These are phyloP conservation scores for Fagus crenata DNA, from an alignment of 306 rosid genomes.

Conservation along the genomic window DNA sequence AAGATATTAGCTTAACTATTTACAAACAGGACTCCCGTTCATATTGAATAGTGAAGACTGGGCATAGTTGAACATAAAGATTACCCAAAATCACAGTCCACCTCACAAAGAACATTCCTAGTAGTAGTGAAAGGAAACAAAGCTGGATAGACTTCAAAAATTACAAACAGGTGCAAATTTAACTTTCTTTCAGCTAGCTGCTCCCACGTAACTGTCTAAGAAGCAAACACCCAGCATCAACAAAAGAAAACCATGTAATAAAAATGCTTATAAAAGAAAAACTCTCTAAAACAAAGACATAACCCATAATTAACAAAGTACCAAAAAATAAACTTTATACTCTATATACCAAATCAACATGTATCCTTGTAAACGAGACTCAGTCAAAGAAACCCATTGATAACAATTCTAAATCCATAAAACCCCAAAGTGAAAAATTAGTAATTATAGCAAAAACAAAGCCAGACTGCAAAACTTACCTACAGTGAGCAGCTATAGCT, in stretches of 20 bases:
- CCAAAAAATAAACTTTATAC: too few relatives aligned
- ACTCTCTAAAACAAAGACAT: not conserved
- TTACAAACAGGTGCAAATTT: not conserved
- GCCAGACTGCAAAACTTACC: constrained; percentile 35
- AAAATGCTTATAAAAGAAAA: not conserved
- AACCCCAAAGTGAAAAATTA: not conserved
- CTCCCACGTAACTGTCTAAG: not conserved
- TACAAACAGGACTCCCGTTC: not conserved
- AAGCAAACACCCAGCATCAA: constrained; percentile 1
- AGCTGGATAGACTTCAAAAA: not conserved
- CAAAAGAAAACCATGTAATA: constrained; percentile 21
- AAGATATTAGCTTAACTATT: not conserved
- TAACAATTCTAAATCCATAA: not conserved
- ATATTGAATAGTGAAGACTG: not conserved
- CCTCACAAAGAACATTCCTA: not conserved
- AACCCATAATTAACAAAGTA: not conserved
- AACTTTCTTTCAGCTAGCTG: not conserved
- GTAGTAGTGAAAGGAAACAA: not conserved
- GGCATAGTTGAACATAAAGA: too few relatives aligned
- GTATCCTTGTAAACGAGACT: not conserved
- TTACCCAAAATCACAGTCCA: too few relatives aligned
- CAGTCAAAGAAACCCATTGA: not conserved
- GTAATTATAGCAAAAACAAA: not conserved
- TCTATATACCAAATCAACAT: too few relatives aligned
- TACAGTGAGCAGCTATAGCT: constrained; percentile 86